phyloP scores from a whole-genome alignment of 208 protist species.

The Acanthamoeba divionensis region DNA sequence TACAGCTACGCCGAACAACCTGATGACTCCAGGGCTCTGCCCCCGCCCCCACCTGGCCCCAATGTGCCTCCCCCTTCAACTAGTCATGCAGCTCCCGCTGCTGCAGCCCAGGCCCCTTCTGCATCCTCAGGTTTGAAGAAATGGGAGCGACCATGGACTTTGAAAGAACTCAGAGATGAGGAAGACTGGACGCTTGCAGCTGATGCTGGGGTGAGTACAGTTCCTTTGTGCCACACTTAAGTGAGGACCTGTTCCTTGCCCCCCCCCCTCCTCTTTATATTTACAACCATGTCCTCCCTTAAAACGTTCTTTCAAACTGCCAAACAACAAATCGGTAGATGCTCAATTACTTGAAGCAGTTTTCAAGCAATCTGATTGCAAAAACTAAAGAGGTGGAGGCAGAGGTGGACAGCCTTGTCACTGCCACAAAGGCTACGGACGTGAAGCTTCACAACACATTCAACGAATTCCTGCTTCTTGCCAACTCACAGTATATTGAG shows the following conservation, averaged over 20 bases:
- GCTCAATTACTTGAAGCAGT: slow-evolving; percentile 71
- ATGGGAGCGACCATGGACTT: slow-evolving; percentile 19
- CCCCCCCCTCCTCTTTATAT: too few species aligned
- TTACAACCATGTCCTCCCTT: too few species aligned
- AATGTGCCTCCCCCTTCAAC: too few species aligned
- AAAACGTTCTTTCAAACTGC: too few species aligned
- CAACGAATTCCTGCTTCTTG: slow-evolving; percentile 75
- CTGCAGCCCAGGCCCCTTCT: too few species aligned
- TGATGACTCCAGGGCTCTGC: too few species aligned
- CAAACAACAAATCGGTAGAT: not conserved
- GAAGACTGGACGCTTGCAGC: slow-evolving; percentile 3
- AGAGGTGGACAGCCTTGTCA: slow-evolving; percentile 66
- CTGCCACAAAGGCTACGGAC: slow-evolving; percentile 54
- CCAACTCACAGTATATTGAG: slow-evolving; percentile 78
- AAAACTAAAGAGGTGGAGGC: slow-evolving; percentile 69
- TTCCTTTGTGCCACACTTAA: too few species aligned
- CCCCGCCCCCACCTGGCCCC: too few species aligned
- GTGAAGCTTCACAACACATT: slow-evolving; percentile 77
- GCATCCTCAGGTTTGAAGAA: too few species aligned
- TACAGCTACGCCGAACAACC: too few species aligned
- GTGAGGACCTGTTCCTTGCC: too few species aligned
- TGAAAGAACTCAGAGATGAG: slow-evolving; percentile 6
- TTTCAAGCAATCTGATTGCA: slow-evolving; percentile 67
- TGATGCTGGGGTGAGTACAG: not conserved
- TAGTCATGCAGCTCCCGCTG: too few species aligned